phyloP scores from a whole-genome alignment of 352 stramenopile species.

The Phytophthora ramorum region DNA sequence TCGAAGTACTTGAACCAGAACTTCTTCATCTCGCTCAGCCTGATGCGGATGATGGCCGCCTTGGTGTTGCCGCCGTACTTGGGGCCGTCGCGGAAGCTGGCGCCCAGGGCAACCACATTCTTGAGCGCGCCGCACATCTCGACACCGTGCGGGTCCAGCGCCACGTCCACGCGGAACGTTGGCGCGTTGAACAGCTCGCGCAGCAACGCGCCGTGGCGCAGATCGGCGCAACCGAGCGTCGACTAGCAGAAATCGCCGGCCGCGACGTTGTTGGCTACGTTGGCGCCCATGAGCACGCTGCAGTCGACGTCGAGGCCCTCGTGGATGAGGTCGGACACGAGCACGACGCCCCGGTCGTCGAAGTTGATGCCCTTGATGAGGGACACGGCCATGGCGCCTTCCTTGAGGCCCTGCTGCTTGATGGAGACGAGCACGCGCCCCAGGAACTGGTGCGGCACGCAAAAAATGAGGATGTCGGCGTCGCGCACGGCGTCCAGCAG shows the following conservation, averaged over 20 bases:
- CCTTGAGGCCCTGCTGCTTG: constrained; percentile 75
- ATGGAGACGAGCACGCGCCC: constrained; percentile 90
- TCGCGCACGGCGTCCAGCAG: constrained; percentile 89
- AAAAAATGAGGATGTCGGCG: constrained; percentile 96
- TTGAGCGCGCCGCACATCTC: constrained; percentile 98
- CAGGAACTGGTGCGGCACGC: constrained; percentile 97
- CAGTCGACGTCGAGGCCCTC: constrained; percentile 87
- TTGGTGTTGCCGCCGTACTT: constrained; percentile 97
- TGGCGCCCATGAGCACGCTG: constrained; percentile 97
- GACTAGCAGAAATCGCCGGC: constrained; percentile 96
- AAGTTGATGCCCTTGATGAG: constrained; percentile 95
- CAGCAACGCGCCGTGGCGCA: constrained; percentile 71
- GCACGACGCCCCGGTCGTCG: constrained; percentile 79
- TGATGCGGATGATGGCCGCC: constrained; percentile 95
- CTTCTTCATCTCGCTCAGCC: constrained; percentile 96
- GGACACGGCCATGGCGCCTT: constrained; percentile 81
- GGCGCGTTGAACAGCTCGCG: constrained; percentile 81
- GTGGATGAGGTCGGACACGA: constrained; percentile 92
- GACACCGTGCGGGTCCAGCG: constrained; percentile 93
- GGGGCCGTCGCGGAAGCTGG: constrained; percentile 97
- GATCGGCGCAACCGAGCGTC: constrained; percentile 92
- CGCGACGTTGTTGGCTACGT: constrained; percentile 97
- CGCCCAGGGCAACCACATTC: constrained; percentile 97
- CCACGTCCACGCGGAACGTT: constrained; percentile 94
- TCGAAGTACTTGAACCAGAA: constrained; percentile 95